A percentile compares a stretch with the other conserved stretches of the same genome.
phyloP scores from a whole-genome alignment of 2,329 filamentous ascomycete genomes.

The Colletotrichum cordylinicola region DNA sequence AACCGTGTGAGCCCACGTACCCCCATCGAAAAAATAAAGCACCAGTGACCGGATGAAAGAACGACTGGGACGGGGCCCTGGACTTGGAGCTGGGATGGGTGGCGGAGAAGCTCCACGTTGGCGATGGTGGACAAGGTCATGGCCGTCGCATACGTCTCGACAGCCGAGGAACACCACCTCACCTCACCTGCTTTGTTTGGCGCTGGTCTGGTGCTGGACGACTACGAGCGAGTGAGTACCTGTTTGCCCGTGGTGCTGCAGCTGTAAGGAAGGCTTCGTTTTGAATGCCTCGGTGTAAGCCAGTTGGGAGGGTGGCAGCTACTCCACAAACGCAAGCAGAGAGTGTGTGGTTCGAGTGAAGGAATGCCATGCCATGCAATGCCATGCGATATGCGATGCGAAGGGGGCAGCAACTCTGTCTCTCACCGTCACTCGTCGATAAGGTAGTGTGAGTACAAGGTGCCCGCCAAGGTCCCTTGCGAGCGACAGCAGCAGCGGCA shows the following conservation, averaged over 20 bases:
- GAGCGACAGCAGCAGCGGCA: background rate
- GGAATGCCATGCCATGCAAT: background rate
- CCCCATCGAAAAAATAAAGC: background rate
- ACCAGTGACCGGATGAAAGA: background rate
- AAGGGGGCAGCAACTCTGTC: background rate
- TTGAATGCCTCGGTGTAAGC: conserved; percentile 11
- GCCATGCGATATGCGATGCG: background rate
- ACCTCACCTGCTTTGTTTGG: background rate
- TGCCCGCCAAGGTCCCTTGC: background rate
- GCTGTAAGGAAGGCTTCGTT: background rate
- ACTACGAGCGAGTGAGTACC: background rate
- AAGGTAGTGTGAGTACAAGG: background rate
- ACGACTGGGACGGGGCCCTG: background rate
- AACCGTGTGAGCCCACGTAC: background rate
- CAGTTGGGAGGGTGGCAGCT: background rate
- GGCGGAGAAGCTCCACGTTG: conserved; percentile 10
- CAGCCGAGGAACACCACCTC: conserved; percentile 10
- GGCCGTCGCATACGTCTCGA: background rate
- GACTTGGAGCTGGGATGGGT: background rate
- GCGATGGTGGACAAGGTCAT: background rate
- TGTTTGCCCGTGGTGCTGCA: conserved; percentile 2
- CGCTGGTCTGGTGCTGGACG: background rate
- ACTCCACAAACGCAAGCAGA: background rate
- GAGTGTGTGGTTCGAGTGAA: background rate
- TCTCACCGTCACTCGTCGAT: background rate